Percentiles rank a stretch among this genome's conserved stretches.
These are phyloP conservation scores for Oryza australiensis DNA, from an alignment of 176 grass and related monocot species.

Conservation along the genomic window DNA sequence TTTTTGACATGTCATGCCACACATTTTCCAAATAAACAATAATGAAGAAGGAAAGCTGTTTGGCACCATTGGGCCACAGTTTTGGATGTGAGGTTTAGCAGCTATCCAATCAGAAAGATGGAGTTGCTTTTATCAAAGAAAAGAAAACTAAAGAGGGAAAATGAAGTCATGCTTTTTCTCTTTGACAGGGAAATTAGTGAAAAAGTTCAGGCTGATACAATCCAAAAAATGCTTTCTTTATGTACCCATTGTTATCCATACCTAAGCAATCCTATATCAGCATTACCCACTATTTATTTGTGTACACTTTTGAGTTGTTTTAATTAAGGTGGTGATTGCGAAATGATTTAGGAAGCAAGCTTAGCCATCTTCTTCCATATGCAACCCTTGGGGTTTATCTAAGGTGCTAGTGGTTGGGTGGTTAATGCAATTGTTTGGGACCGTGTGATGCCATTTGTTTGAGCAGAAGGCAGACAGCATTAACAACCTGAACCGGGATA, in stretches of 20 bases:
- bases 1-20: neutral
- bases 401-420: neutral
- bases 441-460: neutral
- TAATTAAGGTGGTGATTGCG: neutral
- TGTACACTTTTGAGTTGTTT: neutral
- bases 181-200: slow-evolving; percentile 31
- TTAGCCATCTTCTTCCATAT: neutral
- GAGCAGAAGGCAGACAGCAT: neutral
- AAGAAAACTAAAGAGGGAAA: slow-evolving; percentile 12
- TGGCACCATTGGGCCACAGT: neutral
- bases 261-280: slow-evolving; percentile 27
- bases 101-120: neutral
- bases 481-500: neutral
- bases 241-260: slow-evolving; percentile 5
- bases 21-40: neutral
- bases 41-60: neutral
- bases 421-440: neutral
- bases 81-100: neutral
- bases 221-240: neutral
- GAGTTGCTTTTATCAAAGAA: slow-evolving; percentile 15
- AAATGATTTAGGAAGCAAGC: slow-evolving; percentile 4
- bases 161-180: neutral
- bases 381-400: neutral
- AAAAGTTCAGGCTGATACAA: neutral
- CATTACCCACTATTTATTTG: slow-evolving; percentile 20